These are phyloP conservation scores for Royoungia palumana DNA, from an alignment of 768 basidiomycete species.

Conservation along the genomic window DNA sequence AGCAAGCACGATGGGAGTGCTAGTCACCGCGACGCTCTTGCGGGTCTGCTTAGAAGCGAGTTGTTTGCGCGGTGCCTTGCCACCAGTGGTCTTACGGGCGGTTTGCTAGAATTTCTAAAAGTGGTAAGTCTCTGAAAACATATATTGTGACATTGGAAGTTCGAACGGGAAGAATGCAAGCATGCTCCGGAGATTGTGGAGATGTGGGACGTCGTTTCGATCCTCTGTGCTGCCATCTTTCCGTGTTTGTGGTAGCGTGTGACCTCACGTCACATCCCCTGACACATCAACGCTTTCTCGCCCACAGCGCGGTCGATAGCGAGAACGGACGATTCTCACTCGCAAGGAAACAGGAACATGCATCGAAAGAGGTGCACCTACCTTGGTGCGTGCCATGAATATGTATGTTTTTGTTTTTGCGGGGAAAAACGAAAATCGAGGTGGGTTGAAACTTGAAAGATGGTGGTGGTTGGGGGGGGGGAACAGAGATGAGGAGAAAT, in stretches of 20 bases:
- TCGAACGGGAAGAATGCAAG: conserved; percentile 16
- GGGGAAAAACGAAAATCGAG: neutral
- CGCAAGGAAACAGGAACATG: neutral
- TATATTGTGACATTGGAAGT: conserved; percentile 22
- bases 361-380: conserved; percentile 5
- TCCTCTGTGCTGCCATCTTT: conserved; percentile 22
- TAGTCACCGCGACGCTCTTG: conserved; percentile 64
- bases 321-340: neutral
- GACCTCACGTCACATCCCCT: conserved; percentile 14
- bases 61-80: conserved; percentile 90
- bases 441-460: conserved; percentile 8
- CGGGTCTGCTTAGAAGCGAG: conserved; percentile 94
- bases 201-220: conserved; percentile 23
- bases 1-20: neutral
- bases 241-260: conserved; percentile 9
- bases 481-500: conserved; percentile 11
- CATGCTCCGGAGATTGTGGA: conserved; percentile 10
- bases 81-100: conserved; percentile 98
- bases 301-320: conserved; percentile 6
- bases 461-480: conserved; percentile 19
- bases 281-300: conserved; percentile 3
- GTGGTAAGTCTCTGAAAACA: conserved; percentile 30
- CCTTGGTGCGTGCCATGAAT: conserved; percentile 72
- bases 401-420: conserved; percentile 1
- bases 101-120: conserved; percentile 81